Conservation (phyloP, 352 stramenopile genomes). For the Pythium aquatile region DNA sequence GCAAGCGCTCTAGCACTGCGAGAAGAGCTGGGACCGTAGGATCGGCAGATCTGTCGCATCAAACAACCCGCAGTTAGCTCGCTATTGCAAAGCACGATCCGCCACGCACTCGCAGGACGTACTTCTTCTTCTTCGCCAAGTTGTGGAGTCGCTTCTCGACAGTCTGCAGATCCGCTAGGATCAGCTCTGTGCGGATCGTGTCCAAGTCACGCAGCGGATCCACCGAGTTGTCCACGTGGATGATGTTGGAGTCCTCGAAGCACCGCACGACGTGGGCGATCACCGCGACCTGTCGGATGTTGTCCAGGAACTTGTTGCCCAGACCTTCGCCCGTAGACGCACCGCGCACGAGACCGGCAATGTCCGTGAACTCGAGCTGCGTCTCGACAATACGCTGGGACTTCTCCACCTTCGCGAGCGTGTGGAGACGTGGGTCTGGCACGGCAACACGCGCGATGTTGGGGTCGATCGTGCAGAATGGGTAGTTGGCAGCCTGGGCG, state of each 20-base stretch:
- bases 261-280: slow-evolving; percentile 93
- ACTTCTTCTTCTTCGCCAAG: slow-evolving; percentile 82
- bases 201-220: slow-evolving; percentile 97
- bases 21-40: slow-evolving; percentile 50
- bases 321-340: slow-evolving; percentile 81
- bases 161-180: slow-evolving; percentile 87
- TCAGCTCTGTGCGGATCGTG: slow-evolving; percentile 97
- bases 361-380: slow-evolving; percentile 87
- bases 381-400: slow-evolving; percentile 50
- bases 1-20: slow-evolving; percentile 57
- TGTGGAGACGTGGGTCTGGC: slow-evolving; percentile 58
- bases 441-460: slow-evolving; percentile 81
- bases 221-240: slow-evolving; percentile 95
- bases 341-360: slow-evolving; percentile 80
- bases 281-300: slow-evolving; percentile 84
- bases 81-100: neutral
- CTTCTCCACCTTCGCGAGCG: slow-evolving; percentile 66
- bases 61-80: slow-evolving; percentile 5
- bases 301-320: slow-evolving; percentile 87
- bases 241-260: slow-evolving; percentile 98
- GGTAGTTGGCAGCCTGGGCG: slow-evolving; percentile 85
- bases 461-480: slow-evolving; percentile 89
- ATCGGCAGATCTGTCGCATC: slow-evolving; percentile 42
- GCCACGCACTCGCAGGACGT: neutral
- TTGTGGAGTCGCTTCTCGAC: slow-evolving; percentile 68